These are phyloP conservation scores for Aspergillus pseudotamarii DNA, from an alignment of 2,329 filamentous ascomycete genomes.

Conservation along the genomic window DNA sequence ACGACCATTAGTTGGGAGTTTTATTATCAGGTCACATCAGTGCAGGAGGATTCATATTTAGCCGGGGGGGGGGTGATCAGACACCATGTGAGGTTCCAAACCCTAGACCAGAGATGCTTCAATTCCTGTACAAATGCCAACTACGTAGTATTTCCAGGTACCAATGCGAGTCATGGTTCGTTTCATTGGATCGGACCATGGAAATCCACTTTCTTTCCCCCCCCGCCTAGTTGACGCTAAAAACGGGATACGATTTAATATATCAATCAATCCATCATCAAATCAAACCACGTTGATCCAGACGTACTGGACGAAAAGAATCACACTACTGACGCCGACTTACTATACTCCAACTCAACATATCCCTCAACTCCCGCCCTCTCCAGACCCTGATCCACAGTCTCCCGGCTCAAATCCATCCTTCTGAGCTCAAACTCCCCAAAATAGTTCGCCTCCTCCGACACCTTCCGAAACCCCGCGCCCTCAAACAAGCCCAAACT, in stretches of 20 bases:
- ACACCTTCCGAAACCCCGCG: conserved; percentile 57
- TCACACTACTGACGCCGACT: conserved; percentile 16
- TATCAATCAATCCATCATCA: not conserved
- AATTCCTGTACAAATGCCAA: too few relatives aligned
- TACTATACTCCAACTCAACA: conserved; percentile 41
- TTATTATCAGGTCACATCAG: not conserved
- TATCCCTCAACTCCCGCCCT: conserved; percentile 29
- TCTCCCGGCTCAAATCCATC: conserved; percentile 30
- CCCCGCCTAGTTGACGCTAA: not conserved
- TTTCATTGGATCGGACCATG: not conserved
- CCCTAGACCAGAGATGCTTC: not conserved
- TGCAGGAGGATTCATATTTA: not conserved
- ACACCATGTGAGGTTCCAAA: not conserved
- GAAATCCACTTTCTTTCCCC: not conserved
- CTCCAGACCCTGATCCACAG: conserved; percentile 30
- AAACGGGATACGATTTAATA: not conserved
- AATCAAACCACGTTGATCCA: too few relatives aligned
- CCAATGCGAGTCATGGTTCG: not conserved
- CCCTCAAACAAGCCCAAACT: conserved; percentile 65
- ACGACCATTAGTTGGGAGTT: not conserved
- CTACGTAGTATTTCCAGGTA: not conserved
- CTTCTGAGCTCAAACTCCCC: conserved; percentile 65
- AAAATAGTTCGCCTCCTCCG: conserved; percentile 63
- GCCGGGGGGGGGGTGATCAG: not conserved
- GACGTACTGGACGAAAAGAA: too few relatives aligned